Evolutionary conservation across 768 basidiomycete genomes (phyloP).

Genomic region (Tulasnella sp.): DNA sequence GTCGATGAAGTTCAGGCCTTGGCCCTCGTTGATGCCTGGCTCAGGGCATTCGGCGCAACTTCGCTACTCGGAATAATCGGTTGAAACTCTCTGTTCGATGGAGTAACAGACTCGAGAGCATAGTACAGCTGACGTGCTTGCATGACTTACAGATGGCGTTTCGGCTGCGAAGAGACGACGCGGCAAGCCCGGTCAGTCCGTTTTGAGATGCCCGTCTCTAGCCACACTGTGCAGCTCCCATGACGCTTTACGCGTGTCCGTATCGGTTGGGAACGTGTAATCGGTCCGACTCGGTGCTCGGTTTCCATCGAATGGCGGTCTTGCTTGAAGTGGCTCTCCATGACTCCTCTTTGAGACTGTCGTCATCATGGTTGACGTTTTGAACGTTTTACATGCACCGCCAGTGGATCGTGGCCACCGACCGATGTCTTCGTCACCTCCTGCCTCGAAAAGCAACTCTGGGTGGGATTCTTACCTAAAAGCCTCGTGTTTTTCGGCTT

Average conservation of each 20-base stretch:
- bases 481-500: background rate
- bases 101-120: background rate
- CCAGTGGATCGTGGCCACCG: background rate
- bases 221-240: background rate
- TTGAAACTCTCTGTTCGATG: background rate
- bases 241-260: background rate
- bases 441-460: conserved; percentile 5
- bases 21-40: background rate
- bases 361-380: background rate
- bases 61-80: background rate
- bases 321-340: background rate
- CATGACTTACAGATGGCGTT: background rate
- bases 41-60: background rate
- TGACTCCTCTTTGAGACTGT: background rate
- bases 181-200: background rate
- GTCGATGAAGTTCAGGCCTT: background rate
- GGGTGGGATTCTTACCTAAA: conserved; percentile 4
- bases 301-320: background rate
- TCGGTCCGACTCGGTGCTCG: background rate
- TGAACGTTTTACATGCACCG: background rate
- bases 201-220: background rate
- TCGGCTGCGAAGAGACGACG: background rate
- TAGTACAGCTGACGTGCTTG: background rate
- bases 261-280: background rate
- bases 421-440: background rate